Evolutionary conservation across 257 asterid species (phyloP).

Genomic region (Capsicum baccatum): DNA sequence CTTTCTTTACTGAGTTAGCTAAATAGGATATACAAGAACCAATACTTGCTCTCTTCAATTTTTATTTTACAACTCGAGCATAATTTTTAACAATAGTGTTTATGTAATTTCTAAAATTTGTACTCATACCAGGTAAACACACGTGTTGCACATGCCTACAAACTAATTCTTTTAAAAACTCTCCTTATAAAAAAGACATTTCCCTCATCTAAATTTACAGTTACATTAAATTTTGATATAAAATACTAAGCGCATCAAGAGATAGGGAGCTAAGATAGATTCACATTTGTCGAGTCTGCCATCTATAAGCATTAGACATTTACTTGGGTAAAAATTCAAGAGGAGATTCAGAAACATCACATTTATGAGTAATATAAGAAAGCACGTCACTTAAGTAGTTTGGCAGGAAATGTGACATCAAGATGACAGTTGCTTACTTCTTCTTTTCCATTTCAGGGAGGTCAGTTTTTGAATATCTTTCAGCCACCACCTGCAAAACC

Average conservation of each 20-base stretch:
- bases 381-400: neutral
- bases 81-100: neutral
- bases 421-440: constrained; percentile 56
- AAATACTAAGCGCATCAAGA: constrained; percentile 6
- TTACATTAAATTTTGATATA: neutral
- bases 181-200: neutral
- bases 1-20: neutral
- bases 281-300: neutral
- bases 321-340: neutral
- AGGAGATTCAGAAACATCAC: constrained; percentile 19
- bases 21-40: neutral
- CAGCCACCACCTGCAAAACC: constrained; percentile 78
- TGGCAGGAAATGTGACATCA: constrained; percentile 20
- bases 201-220: neutral
- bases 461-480: constrained; percentile 79
- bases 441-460: constrained; percentile 96
- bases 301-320: neutral
- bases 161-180: neutral
- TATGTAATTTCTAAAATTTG: neutral
- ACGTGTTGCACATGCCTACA: neutral
- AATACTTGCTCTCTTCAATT: neutral
- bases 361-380: constrained; percentile 25
- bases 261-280: neutral
- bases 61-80: neutral
- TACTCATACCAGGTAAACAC: neutral